Evolutionary conservation across 306 rosid genomes (phyloP).

Genomic region (Neltuma alba): DNA sequence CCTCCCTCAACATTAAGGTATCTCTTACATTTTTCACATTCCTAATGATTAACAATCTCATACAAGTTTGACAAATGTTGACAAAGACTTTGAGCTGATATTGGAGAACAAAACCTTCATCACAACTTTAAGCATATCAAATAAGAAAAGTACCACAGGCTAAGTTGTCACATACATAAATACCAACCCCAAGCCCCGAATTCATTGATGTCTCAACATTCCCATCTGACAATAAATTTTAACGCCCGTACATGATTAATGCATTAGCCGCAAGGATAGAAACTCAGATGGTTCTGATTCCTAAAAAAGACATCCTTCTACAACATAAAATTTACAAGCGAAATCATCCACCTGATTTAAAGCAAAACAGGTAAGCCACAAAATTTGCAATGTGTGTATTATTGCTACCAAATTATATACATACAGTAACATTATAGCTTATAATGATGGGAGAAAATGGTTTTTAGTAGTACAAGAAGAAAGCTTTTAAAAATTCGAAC

Average conservation of each 20-base stretch:
- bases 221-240: not conserved
- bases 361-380: not conserved
- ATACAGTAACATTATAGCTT: not conserved
- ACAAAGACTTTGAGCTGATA: not conserved
- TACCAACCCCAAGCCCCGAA: not conserved
- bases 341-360: not conserved
- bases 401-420: not conserved
- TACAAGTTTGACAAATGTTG: slow-evolving; percentile 12
- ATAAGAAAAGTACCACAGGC: not conserved
- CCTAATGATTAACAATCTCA: not conserved
- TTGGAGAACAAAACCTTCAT: slow-evolving; percentile 10
- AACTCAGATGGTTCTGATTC: not conserved
- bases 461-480: not conserved
- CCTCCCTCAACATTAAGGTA: not conserved
- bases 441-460: not conserved
- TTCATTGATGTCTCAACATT: not conserved
- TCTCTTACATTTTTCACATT: not conserved
- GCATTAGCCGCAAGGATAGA: not conserved
- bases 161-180: not conserved
- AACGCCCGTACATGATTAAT: not conserved
- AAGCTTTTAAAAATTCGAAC: not conserved
- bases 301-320: not conserved
- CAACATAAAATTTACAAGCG: not conserved
- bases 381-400: not conserved
- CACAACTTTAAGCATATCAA: slow-evolving; percentile 20